Conservation (phyloP, 805 yeast species). For the Deakozyma indianensis region DNA sequence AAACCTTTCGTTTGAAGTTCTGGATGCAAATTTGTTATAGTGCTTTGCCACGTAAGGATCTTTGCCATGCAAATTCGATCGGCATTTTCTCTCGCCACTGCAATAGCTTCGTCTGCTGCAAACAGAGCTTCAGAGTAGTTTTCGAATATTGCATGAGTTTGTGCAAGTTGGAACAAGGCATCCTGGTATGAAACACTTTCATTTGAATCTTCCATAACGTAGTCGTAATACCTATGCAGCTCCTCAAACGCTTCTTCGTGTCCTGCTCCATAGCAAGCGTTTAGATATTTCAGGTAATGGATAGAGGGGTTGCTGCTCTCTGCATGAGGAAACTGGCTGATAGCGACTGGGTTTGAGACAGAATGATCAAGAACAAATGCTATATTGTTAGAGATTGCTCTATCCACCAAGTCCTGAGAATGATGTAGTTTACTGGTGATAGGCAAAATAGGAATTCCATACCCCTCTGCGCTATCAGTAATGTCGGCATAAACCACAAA, state of each 20-base stretch:
- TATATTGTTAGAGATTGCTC: too few species aligned
- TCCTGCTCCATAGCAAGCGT: constrained; percentile 41
- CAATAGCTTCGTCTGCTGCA: constrained; percentile 75
- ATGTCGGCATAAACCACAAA: constrained; percentile 20
- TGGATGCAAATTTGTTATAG: not conserved
- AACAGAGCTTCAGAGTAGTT: constrained; percentile 55
- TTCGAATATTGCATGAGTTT: constrained; percentile 55
- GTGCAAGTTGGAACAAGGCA: constrained; percentile 59
- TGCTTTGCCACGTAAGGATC: constrained; percentile 46
- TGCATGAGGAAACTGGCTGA: too few species aligned
- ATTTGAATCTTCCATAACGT: constrained; percentile 53
- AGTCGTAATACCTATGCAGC: constrained; percentile 52
- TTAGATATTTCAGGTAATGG: constrained; percentile 31
- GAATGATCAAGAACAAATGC: too few species aligned
- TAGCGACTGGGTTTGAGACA: too few species aligned
- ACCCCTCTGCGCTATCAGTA: not conserved
- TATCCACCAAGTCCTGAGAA: too few species aligned
- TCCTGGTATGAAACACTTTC: constrained; percentile 55
- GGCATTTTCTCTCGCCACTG: constrained; percentile 74
- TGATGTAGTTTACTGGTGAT: too few species aligned
- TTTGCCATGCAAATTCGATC: constrained; percentile 61
- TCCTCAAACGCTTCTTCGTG: constrained; percentile 40
- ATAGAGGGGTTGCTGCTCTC: not conserved
- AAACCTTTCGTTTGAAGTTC: not conserved
- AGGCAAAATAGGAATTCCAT: too few species aligned